Evolutionary conservation across 768 basidiomycete genomes (phyloP).

Genomic region (Kwoniella bestiolae): DNA sequence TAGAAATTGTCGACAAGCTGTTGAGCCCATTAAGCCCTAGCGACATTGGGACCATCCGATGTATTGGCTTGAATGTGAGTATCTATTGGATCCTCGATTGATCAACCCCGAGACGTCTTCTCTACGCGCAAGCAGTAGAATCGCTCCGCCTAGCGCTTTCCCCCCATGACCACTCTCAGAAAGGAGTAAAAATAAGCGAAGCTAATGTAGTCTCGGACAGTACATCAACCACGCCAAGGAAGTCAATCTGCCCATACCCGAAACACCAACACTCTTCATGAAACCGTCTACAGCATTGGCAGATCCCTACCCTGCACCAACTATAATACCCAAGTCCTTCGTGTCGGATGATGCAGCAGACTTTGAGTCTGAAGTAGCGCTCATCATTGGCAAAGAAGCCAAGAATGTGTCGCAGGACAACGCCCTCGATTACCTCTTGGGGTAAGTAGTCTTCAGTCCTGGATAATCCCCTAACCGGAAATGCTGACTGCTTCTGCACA

Average conservation of each 20-base stretch:
- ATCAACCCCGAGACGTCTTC: too few species aligned
- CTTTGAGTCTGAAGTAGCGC: slow-evolving; percentile 57
- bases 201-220: slow-evolving; percentile 21
- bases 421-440: slow-evolving; percentile 83
- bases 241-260: slow-evolving; percentile 48
- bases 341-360: slow-evolving; percentile 46
- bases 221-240: slow-evolving; percentile 56
- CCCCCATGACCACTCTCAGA: too few species aligned
- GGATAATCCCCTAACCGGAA: too few species aligned
- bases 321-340: slow-evolving; percentile 43
- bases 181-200: too few species aligned
- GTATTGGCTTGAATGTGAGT: slow-evolving; percentile 57
- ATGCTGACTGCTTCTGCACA: too few species aligned
- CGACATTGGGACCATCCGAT: slow-evolving; percentile 57
- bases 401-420: slow-evolving; percentile 79
- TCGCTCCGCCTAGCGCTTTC: too few species aligned
- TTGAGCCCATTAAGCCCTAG: slow-evolving; percentile 47
- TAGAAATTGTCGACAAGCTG: slow-evolving; percentile 42
- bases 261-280: slow-evolving; percentile 54
- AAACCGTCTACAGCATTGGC: slow-evolving; percentile 55
- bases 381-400: slow-evolving; percentile 80
- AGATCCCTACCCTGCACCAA: slow-evolving; percentile 49
- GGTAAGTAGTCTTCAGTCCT: slow-evolving; percentile 56
- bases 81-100: neutral
- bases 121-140: too few species aligned